Percentiles rank a stretch among this genome's conserved stretches.
Conservation (phyloP, 495 filamentous ascomycete species). For the Penicillium ochrochloron region DNA sequence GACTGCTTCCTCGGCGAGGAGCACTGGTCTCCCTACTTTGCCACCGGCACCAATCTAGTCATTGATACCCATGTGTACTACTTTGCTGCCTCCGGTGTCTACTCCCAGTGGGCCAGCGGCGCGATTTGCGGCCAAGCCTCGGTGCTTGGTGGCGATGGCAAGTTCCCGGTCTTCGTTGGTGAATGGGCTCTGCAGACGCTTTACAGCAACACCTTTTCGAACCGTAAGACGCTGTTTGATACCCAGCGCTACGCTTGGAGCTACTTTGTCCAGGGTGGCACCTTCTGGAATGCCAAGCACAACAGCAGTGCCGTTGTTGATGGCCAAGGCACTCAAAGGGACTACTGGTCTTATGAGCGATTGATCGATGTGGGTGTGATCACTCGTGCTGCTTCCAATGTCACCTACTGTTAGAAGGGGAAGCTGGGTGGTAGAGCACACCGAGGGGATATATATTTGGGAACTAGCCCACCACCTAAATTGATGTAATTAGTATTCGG, state of each 20-base stretch:
- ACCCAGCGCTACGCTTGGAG: constrained; percentile 23
- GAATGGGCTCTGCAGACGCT: constrained; percentile 26
- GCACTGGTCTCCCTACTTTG: constrained; percentile 22
- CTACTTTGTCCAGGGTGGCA: constrained; percentile 20
- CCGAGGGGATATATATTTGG: too few species aligned
- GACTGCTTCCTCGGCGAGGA: constrained; percentile 24
- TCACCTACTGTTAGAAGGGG: background rate
- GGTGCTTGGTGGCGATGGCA: constrained; percentile 20
- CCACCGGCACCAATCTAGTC: constrained; percentile 18
- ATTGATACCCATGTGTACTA: constrained; percentile 25
- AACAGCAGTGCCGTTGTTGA: constrained; percentile 23
- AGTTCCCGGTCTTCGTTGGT: constrained; percentile 24
- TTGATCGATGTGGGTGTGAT: background rate
- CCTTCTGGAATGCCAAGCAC: constrained; percentile 25
- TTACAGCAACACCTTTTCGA: constrained; percentile 21
- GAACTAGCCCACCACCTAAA: too few species aligned
- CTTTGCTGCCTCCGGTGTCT: constrained; percentile 22
- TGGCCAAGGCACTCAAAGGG: constrained; percentile 15
- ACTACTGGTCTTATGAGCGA: background rate
- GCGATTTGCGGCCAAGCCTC: constrained; percentile 24
- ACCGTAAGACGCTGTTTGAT: constrained; percentile 19
- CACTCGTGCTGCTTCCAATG: background rate
- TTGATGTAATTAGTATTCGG: too few species aligned
- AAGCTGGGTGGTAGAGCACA: background rate
- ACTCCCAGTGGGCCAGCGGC: constrained; percentile 24